Percentiles rank a stretch among this genome's conserved stretches.
Evolutionary conservation across 768 basidiomycete species (phyloP).

Genomic region (Leucocoprinus birnbaumii): DNA sequence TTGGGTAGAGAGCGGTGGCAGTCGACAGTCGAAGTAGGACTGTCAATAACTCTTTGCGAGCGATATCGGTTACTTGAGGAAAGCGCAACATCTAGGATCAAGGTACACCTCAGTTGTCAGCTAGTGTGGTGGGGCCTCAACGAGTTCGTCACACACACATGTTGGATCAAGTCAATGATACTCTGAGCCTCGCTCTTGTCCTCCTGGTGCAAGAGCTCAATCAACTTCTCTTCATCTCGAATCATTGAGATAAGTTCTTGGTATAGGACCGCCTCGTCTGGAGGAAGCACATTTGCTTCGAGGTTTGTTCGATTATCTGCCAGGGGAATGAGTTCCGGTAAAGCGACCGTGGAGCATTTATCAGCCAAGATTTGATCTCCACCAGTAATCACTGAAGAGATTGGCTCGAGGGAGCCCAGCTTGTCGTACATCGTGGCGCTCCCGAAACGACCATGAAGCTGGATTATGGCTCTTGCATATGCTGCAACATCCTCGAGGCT

Average conservation of each 20-base stretch:
- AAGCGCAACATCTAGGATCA: neutral
- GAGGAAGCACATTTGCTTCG: neutral
- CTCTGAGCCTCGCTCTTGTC: neutral
- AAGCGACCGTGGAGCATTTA: too few species aligned
- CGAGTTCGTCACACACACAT: neutral
- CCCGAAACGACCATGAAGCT: neutral
- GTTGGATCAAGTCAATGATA: constrained; percentile 1
- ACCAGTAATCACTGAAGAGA: too few species aligned
- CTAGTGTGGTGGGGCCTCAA: neutral
- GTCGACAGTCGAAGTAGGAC: constrained; percentile 18
- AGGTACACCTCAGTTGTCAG: too few species aligned
- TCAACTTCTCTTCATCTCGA: neutral
- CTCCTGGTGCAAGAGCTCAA: neutral
- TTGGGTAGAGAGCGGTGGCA: constrained; percentile 24
- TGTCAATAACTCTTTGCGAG: neutral
- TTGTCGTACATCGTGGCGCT: neutral
- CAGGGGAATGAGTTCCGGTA: too few species aligned
- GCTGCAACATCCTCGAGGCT: neutral
- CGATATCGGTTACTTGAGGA: neutral
- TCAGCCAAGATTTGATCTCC: too few species aligned
- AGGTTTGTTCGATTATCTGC: too few species aligned
- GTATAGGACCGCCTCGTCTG: neutral
- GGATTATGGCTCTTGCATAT: neutral
- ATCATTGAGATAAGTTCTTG: neutral
- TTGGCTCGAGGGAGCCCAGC: too few species aligned